Base-by-base conservation (phyloP, 495 filamentous ascomycete genomes). In the Trichoderma erinaceum region DNA sequence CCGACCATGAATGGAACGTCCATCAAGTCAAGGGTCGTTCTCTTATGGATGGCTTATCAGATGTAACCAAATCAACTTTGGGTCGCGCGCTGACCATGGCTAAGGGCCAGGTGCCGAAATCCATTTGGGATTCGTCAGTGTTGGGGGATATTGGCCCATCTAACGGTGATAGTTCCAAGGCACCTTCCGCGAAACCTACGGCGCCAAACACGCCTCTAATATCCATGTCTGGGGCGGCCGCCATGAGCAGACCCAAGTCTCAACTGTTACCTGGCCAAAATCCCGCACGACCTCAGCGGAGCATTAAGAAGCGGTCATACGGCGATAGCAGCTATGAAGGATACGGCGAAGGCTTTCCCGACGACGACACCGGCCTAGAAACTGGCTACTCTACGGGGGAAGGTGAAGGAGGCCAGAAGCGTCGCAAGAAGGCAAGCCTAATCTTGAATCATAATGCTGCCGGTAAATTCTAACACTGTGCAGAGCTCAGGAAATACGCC, bases 241-340 rank as follows among this genome's bases (percentile, higher is more conserved):
- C 70, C 71, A 12, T 72, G 76, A 38, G 23, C 23, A 23, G 56
- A 3, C 44, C 70, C 46, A 78, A 75, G 70, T 67, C 73, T 13
- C 69, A 69, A 73, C 74, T 71, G 38, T 70, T 65, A 38, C 48
- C 68, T 58, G 70, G 71, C 16, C 73, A 70, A 43, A 74, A 75
- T 15, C 67, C 63, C 56, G 56, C 70, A 65, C 73, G 79, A 18
- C 78, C 73, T 56, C 81, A 80, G 73, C 78, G 82, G 41, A 79
- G 70, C 70, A 70, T 76, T 66, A 84, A 82, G 78, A 84, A 82
- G 75, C 76, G 82, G 69, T 78, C 79, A 67, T 87, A 82, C 71
- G 79, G 80, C 61, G 84, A 85, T 70, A 80, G 77, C 68, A 86
- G 81, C 71, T 86, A 79, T 71, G 84, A 86, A 68, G 84, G 84